Base-by-base conservation (phyloP, 2,329 filamentous ascomycete species). In the Cordyceps fumosorosea region DNA sequence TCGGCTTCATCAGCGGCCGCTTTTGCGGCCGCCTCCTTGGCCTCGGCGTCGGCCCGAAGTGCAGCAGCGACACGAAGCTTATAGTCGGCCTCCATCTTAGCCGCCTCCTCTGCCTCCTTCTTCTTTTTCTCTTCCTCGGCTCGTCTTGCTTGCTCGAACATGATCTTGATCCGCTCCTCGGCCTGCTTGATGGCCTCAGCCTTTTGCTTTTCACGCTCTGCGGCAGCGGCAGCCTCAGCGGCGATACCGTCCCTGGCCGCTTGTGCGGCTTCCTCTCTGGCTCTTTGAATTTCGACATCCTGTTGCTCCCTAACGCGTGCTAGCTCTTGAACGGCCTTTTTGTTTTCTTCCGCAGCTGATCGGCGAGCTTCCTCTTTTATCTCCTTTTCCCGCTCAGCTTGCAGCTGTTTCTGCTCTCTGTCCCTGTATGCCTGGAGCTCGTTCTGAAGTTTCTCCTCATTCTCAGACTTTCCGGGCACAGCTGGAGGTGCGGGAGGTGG, bases 71-170 rank as follows among this genome's bases (percentile, higher is more conserved):
- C 66, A 40, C 74, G 75, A 37, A 70, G 69, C 37, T 70, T 69
- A 18, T 80, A 78, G 47, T 80, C 78, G 26, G 80, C 78, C 64
- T 85, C 81, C 11, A 81, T 82, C 1, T 77, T 68, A 18, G 65
- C 65, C 16, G 71, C 68, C 7, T 72, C 76, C 44, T 78, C 76
- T 8, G 75, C 75, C 18, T 78, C 77, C 29, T 71, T 70, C 63
- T 73, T 73, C 53, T 74, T 70, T n/a, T 69, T 74, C 29, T 77
- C 79, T 56, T 79, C 80, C 0, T 78, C 81, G 26, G 74, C 75
- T 62, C 73, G 73, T 50, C 76, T 68, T 63, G 80, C 76, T 2
- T 73, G 72, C 64, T 79, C 75, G 47, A 77, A 72, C 63, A 71
- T 74, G 62, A 71, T 64, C 45, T 73, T 71, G 6, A 76, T 76